Evolutionary conservation across 768 basidiomycete species (phyloP), one percentile per base, ranked within the genome.

Genomic region (Calocera viscosa): DNA sequence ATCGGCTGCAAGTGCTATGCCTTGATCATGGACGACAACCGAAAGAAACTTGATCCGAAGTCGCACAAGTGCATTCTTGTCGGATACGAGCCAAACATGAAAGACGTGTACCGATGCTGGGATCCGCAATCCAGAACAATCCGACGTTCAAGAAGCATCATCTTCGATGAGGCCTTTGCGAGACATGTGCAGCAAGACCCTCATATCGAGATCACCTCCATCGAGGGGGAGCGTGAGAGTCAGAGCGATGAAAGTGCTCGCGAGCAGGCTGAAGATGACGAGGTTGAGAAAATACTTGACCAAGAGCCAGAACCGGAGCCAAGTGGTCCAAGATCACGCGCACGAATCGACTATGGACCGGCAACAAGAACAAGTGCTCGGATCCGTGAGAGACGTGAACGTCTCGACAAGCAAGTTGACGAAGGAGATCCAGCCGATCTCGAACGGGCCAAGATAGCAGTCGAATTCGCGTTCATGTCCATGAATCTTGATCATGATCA

Each of bases 1-100:
- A 80, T 74, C 64, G 78, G 80, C 2, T 80, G 78, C 63, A 69
- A 68, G 41, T 77, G 77, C 17, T 80, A 78, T 72, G 78, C 78
- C 32, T 74, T 72, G 64, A 70, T 78, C 3, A 75, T 73, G 64
- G 76, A 75, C 66, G 74, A 80, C 64, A 68, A 49, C 41, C 60
- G 39, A 10, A 40, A 40, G 39, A 40, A 40, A 19, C 39, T 40
- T 19, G 39, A 40, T 40, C 19, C 39, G 11, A 40, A 40, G 19
- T 40, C 39, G 39, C 39, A 40, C 39, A 40, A 40, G 39, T 40
- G 39, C 39, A 40, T 40, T 19, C 19, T 40, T 10, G 39, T 40
- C 39, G 39, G 39, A 19, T 40, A 40, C 39, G 19, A 40, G 39
- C 39, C 39, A 10, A 19, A 40, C 39, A 40, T 40, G 39, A 40